These are phyloP conservation scores for Pelargonium australe DNA, from an alignment of 441 rosid genomes.

Conservation along the genomic window DNA sequence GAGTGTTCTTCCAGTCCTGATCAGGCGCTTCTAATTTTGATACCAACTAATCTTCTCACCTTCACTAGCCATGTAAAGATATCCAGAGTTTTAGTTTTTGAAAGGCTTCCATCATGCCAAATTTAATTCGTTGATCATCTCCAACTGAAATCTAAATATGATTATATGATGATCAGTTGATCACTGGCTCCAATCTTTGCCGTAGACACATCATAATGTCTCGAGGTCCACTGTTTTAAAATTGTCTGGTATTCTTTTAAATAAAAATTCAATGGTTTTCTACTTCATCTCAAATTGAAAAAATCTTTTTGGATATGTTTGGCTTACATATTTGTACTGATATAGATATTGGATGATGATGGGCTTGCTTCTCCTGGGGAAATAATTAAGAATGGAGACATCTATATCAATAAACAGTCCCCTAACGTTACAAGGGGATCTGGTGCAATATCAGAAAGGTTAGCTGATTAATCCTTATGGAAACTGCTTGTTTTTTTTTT, in stretches of 20 bases:
- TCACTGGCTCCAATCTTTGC: too few relatives aligned
- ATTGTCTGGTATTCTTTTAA: background rate
- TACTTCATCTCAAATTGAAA: background rate
- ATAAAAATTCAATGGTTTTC: background rate
- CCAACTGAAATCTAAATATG: too few relatives aligned
- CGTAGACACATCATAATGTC: background rate
- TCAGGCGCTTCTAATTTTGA: too few relatives aligned
- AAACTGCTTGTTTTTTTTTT: background rate
- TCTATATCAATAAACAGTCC: constrained; percentile 58
- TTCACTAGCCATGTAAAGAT: too few relatives aligned
- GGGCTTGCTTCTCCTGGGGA: constrained; percentile 93
- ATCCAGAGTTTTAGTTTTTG: too few relatives aligned
- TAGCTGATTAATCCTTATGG: constrained; percentile 17
- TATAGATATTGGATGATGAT: constrained; percentile 73
- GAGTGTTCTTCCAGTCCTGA: too few relatives aligned
- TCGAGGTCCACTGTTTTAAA: background rate
- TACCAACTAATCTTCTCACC: too few relatives aligned
- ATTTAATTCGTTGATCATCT: too few relatives aligned
- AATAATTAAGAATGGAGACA: constrained; percentile 61
- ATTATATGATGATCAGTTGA: too few relatives aligned
- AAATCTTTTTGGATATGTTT: background rate
- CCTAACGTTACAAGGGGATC: constrained; percentile 44
- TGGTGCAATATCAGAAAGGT: constrained; percentile 44
- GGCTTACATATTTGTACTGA: constrained; percentile 15
- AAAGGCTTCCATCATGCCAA: too few relatives aligned